Conservation (phyloP, 2,329 filamentous ascomycete genomes). For the Chaetomiaceae sp. region DNA sequence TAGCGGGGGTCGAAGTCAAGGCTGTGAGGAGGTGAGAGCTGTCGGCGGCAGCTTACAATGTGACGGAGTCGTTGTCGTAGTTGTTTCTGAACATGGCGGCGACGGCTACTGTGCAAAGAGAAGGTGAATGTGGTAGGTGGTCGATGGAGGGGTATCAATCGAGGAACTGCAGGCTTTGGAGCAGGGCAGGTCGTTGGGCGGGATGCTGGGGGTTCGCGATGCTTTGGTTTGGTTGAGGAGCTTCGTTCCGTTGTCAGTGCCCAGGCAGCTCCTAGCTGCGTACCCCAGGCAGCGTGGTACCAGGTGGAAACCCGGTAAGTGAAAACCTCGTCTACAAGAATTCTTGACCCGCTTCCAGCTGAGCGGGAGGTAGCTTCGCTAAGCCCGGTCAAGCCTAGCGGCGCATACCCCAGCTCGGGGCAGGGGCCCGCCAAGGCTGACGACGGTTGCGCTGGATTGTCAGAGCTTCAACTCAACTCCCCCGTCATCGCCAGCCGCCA, state of each 20-base stretch:
- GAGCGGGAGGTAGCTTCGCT: no score
- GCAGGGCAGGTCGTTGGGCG: constrained; percentile 4
- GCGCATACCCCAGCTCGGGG: neutral
- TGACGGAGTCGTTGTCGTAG: constrained; percentile 99
- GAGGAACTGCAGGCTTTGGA: neutral
- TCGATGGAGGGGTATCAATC: constrained; percentile 3
- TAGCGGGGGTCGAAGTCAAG: constrained; percentile 11
- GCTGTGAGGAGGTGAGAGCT: constrained; percentile 15
- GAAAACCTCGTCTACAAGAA: constrained; percentile 9
- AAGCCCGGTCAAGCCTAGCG: neutral
- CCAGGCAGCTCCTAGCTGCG: constrained; percentile 26
- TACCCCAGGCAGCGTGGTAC: constrained; percentile 6
- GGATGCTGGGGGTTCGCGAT: constrained; percentile 1
- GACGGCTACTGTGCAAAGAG: constrained; percentile 4
- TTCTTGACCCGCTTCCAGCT: neutral
- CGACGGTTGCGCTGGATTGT: constrained; percentile 10
- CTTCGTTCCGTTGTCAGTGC: constrained; percentile 15
- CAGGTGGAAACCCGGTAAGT: constrained; percentile 8
- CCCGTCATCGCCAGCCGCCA: constrained; percentile 12
- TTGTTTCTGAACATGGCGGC: constrained; percentile 96
- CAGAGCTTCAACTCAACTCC: constrained; percentile 15
- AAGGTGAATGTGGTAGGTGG: no score
- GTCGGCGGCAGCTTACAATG: constrained; percentile 69
- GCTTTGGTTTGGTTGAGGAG: constrained; percentile 10
- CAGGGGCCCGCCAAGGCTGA: constrained; percentile 15